phyloP scores from a whole-genome alignment of 2,329 filamentous ascomycete species.

The Aspergillus ruber region DNA sequence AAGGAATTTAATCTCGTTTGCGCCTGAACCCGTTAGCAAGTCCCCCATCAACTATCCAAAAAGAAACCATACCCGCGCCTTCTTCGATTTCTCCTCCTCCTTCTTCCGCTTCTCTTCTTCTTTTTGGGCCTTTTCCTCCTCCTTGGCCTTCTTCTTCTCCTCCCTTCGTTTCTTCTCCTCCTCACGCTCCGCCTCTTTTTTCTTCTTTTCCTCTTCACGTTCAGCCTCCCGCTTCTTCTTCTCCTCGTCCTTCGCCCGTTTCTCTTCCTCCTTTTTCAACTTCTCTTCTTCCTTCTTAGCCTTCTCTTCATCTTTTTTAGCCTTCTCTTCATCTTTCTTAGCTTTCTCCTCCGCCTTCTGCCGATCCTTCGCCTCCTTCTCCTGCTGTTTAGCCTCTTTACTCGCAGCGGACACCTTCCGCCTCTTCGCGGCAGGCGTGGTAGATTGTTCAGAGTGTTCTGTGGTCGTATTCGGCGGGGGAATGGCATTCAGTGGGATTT shows the following conservation, averaged over 20 bases:
- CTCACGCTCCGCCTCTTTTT: conserved; percentile 38
- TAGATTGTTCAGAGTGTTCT: neutral
- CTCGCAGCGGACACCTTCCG: conserved; percentile 26
- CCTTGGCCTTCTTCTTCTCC: conserved; percentile 40
- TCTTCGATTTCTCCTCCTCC: conserved; percentile 43
- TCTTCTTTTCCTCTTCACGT: conserved; percentile 42
- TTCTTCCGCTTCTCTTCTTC: conserved; percentile 44
- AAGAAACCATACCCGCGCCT: conserved; percentile 36
- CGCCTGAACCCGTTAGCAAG: conserved; percentile 30
- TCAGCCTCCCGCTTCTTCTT: conserved; percentile 41
- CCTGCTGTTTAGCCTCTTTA: conserved; percentile 22
- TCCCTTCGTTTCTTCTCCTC: conserved; percentile 40
- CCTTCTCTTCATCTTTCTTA: conserved; percentile 28
- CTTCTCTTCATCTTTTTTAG: conserved; percentile 28
- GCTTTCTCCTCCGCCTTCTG: conserved; percentile 29
- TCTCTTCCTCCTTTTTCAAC: conserved; percentile 29
- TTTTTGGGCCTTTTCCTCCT: conserved; percentile 29
- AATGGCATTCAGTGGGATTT: neutral
- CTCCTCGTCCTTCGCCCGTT: conserved; percentile 42
- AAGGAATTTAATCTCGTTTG: conserved; percentile 48
- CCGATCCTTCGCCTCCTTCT: conserved; percentile 28
- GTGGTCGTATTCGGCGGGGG: conserved; percentile 1
- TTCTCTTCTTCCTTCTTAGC: conserved; percentile 30
- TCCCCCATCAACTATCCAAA: neutral
- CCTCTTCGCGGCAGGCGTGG: conserved; percentile 21